Base-by-base conservation (phyloP, 1,139 yeast species). In the Suhomyces terraborum region DNA sequence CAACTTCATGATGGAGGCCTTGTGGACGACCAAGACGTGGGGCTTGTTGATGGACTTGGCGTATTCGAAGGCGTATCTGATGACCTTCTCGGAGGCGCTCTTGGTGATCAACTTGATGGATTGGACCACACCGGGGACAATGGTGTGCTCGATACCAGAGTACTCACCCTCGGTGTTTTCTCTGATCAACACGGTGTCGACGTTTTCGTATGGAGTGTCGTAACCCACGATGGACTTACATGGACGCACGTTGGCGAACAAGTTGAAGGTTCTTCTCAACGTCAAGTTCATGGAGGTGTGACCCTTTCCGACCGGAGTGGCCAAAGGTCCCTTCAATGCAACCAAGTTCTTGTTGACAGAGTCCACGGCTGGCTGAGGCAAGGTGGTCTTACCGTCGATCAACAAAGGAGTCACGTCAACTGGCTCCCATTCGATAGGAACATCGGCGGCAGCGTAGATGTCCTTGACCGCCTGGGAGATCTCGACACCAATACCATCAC, bases 111-210 rank as follows among this genome's bases (percentile, higher is more conserved):
- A 82, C 76, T 93, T 93, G 74, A 93, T 93, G 50, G 96, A 88
- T 75, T 93, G 98, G 43, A 93, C 98, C 43, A 93, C 98, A 61
- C 98, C 98, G 51, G 98, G 98, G 45, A 89, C 95, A 51, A 93
- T 91, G 52, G 91, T 86, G 76, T 93, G 98, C 77, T 93, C 98
- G 56, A 93, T 91, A 72, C 98, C 98, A 32, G 97, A 89, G 77
- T 93, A 93, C 74, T 93, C 98, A 73, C 98, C 98, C 74, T 93
- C 98, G 57, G 98, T 93, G 81, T 93, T 93, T 75, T 93, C 98
- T 79, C 98, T 88, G 68, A 93, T 89, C 63, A 93, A 79, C 38
- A 93, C 97, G 50, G 96, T 85, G 73, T 93, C 95, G 53, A 93
- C 97, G 65, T 88, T 79, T 58, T 88, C 85, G 75, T 91, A 93